A percentile compares a stretch with the other conserved stretches of the same genome.
These are phyloP conservation scores for Boletus pseudo-olivaceus DNA, from an alignment of 768 basidiomycete genomes.

Conservation along the genomic window DNA sequence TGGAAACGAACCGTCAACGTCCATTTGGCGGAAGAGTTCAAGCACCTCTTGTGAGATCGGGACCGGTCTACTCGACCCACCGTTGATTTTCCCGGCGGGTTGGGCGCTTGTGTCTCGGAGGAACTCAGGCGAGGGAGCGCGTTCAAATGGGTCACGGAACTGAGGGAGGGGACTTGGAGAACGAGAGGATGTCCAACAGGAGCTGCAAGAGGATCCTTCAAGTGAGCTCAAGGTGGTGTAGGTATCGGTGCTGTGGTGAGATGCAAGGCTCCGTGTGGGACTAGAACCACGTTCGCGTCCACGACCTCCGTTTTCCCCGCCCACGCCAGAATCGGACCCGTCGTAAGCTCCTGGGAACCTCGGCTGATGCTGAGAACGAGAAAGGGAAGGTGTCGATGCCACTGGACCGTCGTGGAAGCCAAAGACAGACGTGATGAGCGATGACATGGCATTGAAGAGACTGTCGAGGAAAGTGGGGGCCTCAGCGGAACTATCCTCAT, in stretches of 20 bases:
- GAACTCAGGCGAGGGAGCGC: constrained; percentile 34
- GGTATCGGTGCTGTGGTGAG: constrained; percentile 31
- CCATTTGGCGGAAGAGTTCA: constrained; percentile 38
- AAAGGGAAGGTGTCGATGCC: not conserved
- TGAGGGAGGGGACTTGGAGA: constrained; percentile 21
- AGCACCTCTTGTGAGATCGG: constrained; percentile 29
- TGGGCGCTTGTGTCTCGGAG: not conserved
- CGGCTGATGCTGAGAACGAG: constrained; percentile 1
- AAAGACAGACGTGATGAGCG: constrained; percentile 16
- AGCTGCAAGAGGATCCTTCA: constrained; percentile 35
- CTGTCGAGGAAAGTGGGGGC: constrained; percentile 15
- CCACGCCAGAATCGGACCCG: constrained; percentile 12
- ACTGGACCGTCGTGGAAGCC: constrained; percentile 3
- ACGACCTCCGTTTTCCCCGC: constrained; percentile 3
- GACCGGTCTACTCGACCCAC: not conserved
- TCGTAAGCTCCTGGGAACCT: constrained; percentile 22
- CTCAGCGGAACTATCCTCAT: not conserved
- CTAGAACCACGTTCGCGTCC: not conserved
- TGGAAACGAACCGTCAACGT: constrained; percentile 49
- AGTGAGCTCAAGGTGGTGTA: constrained; percentile 52
- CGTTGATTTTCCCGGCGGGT: too few species aligned
- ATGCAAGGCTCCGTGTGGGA: constrained; percentile 5
- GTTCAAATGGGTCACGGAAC: constrained; percentile 26
- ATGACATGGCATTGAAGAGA: constrained; percentile 17
- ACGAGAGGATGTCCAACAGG: constrained; percentile 31